Percentiles rank a stretch among this genome's conserved stretches.
Conservation (phyloP, 1,284 basidiomycete genomes). For the Cystobasidiaceae sp. region DNA sequence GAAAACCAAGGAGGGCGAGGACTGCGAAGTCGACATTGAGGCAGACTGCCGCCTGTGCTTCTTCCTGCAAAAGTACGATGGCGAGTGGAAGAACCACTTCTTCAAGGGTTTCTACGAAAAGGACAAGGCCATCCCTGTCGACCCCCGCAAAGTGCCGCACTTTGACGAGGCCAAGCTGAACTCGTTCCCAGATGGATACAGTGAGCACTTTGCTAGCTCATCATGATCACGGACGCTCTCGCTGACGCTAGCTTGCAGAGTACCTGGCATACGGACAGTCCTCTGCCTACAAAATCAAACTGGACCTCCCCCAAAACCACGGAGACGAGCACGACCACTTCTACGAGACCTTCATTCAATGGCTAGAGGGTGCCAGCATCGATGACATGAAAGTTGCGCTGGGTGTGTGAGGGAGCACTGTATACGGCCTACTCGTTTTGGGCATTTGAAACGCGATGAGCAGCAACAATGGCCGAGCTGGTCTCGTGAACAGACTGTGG, state of each 20-base stretch:
- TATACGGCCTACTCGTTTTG: too few relatives aligned
- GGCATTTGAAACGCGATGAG: too few relatives aligned
- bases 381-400: slow-evolving; percentile 39
- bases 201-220: too few relatives aligned
- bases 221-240: too few relatives aligned
- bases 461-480: too few relatives aligned
- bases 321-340: slow-evolving; percentile 39
- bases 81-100: slow-evolving; percentile 40
- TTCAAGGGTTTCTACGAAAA: slow-evolving; percentile 44
- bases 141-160: slow-evolving; percentile 40
- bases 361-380: slow-evolving; percentile 38
- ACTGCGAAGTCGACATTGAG: slow-evolving; percentile 44
- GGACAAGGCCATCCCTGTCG: slow-evolving; percentile 43
- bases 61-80: slow-evolving; percentile 42
- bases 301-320: slow-evolving; percentile 38
- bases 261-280: slow-evolving; percentile 40
- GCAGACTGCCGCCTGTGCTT: slow-evolving; percentile 44
- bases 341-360: slow-evolving; percentile 37
- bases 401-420: slow-evolving; percentile 33
- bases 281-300: slow-evolving; percentile 36
- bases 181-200: slow-evolving; percentile 41
- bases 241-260: slow-evolving; percentile 14
- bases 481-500: too few relatives aligned
- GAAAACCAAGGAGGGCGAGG: slow-evolving; percentile 33
- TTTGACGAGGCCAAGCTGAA: slow-evolving; percentile 42